Conservation (phyloP, 2,329 filamentous ascomycete species). For the Dactylonectria macrodidyma region DNA sequence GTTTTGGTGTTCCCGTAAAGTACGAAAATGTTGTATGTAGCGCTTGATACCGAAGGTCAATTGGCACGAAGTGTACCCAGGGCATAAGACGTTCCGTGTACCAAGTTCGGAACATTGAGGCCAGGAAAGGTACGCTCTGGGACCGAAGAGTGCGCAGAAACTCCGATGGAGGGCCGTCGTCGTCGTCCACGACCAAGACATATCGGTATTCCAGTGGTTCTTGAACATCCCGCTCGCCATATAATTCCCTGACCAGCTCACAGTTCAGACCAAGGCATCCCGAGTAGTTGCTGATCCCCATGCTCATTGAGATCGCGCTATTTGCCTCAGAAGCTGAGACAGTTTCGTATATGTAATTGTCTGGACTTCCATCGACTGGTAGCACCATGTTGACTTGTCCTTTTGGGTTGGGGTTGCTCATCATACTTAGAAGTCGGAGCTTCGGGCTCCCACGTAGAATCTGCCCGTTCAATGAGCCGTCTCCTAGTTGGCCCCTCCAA, state of each 20-base stretch:
- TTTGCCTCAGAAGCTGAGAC: slow-evolving; percentile 69
- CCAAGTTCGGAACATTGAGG: slow-evolving; percentile 84
- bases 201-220: slow-evolving; percentile 77
- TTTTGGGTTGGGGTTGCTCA: slow-evolving; percentile 69
- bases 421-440: slow-evolving; percentile 79
- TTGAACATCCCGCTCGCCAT: slow-evolving; percentile 56
- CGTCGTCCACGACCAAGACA: slow-evolving; percentile 80
- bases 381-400: slow-evolving; percentile 71
- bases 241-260: slow-evolving; percentile 47
- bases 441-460: slow-evolving; percentile 77
- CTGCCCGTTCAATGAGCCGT: slow-evolving; percentile 65
- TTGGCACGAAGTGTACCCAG: slow-evolving; percentile 86
- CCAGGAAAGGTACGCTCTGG: slow-evolving; percentile 77
- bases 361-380: slow-evolving; percentile 55
- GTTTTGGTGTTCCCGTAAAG: slow-evolving; percentile 72
- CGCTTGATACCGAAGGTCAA: slow-evolving; percentile 81
- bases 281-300: slow-evolving; percentile 72
- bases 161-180: slow-evolving; percentile 72
- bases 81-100: slow-evolving; percentile 80
- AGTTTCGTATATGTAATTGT: slow-evolving; percentile 68
- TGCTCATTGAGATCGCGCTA: slow-evolving; percentile 66
- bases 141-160: slow-evolving; percentile 78
- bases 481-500: slow-evolving; percentile 81
- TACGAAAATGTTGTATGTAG: slow-evolving; percentile 83
- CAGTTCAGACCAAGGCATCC: slow-evolving; percentile 66